A percentile compares a stretch with the other conserved stretches of the same genome.
Conservation (phyloP, 2,329 filamentous ascomycete species). For the Botrytis paeoniae region DNA sequence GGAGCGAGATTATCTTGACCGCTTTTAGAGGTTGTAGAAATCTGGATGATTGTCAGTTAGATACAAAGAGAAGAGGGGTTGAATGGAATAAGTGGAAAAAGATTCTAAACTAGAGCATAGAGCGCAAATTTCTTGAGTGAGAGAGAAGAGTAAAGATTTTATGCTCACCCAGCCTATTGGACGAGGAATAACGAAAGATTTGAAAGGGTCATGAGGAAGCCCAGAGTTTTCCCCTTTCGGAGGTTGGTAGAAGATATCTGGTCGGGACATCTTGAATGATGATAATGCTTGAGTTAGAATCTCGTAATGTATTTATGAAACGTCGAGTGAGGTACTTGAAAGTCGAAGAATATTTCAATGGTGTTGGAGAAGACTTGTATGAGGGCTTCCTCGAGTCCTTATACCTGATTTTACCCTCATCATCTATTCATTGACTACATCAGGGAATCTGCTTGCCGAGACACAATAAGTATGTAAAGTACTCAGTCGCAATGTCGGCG, state of each 20-base stretch:
- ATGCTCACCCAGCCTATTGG: conserved; percentile 11
- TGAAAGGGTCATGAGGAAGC: conserved; percentile 23
- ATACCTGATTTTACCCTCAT: neutral
- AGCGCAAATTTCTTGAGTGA: neutral
- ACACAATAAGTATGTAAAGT: neutral
- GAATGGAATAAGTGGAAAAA: neutral
- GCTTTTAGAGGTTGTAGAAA: conserved; percentile 18
- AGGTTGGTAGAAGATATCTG: conserved; percentile 22
- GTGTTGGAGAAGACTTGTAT: neutral
- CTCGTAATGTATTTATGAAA: neutral
- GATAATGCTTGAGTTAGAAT: no score
- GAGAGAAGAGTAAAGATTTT: neutral
- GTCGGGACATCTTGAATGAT: conserved; percentile 1
- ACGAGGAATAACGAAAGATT: conserved; percentile 18
- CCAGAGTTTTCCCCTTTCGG: conserved; percentile 19
- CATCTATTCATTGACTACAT: neutral
- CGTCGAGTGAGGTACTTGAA: neutral
- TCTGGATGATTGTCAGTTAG: neutral
- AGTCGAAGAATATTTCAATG: neutral
- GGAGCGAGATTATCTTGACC: conserved; percentile 23
- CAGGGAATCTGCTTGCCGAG: neutral
- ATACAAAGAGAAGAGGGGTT: neutral
- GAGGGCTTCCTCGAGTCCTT: neutral
- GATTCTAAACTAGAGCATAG: neutral
- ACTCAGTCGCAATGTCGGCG: neutral